Conservation (phyloP, 192 early-diverging fungal genomes). For the Entomortierella chlamydospora region DNA sequence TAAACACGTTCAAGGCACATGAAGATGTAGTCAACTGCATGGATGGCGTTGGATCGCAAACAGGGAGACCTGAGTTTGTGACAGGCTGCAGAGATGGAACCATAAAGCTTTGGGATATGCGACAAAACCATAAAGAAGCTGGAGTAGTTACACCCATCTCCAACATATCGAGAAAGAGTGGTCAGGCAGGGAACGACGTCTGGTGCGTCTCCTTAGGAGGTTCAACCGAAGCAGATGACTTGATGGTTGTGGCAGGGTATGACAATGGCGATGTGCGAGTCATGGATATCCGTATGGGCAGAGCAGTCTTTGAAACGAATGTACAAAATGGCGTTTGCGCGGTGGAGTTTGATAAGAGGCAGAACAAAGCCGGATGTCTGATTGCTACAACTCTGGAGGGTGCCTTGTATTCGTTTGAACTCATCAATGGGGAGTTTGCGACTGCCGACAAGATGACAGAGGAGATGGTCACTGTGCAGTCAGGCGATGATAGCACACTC, state of each 20-base stretch:
- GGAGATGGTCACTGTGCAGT: slow-evolving; percentile 12
- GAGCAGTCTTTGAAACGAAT: slow-evolving; percentile 30
- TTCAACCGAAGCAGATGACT: slow-evolving; percentile 6
- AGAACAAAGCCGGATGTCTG: slow-evolving; percentile 9
- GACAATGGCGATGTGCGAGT: slow-evolving; percentile 43
- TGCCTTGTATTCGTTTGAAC: slow-evolving; percentile 17
- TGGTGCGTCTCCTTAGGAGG: slow-evolving; percentile 31
- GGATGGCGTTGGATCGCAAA: slow-evolving; percentile 27
- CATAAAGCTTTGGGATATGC: slow-evolving; percentile 39
- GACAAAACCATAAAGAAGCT: slow-evolving; percentile 20
- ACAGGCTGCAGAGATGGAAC: slow-evolving; percentile 36
- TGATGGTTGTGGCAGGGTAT: slow-evolving; percentile 25
- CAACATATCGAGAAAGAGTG: slow-evolving; percentile 16
- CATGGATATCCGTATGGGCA: slow-evolving; percentile 23
- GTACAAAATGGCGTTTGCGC: slow-evolving; percentile 29
- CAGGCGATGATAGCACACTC: slow-evolving; percentile 39
- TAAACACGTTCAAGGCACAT: slow-evolving; percentile 28
- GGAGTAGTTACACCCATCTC: slow-evolving; percentile 3
- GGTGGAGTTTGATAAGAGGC: slow-evolving; percentile 28
- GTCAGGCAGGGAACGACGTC: slow-evolving; percentile 16
- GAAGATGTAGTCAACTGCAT: slow-evolving; percentile 44
- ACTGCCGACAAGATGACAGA: not conserved
- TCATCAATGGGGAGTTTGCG: slow-evolving; percentile 4
- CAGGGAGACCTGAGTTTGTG: slow-evolving; percentile 36
- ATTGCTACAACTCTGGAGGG: slow-evolving; percentile 32